These are phyloP conservation scores for Mycena crocata DNA, from an alignment of 768 basidiomycete species.

Conservation along the genomic window DNA sequence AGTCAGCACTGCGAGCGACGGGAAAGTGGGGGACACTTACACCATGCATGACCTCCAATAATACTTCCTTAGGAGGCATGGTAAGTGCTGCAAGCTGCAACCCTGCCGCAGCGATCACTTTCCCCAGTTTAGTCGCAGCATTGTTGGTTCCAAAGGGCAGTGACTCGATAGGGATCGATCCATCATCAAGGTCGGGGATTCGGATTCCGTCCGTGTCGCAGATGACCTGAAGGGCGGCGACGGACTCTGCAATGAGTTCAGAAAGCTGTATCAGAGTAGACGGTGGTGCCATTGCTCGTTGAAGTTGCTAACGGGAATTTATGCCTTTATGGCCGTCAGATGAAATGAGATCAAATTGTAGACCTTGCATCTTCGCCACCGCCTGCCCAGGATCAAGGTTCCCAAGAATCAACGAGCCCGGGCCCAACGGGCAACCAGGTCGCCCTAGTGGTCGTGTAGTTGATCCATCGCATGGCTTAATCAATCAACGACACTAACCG, in stretches of 20 bases:
- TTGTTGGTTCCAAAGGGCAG: conserved; percentile 41
- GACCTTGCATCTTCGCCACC: too few relatives aligned
- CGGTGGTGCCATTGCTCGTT: too few relatives aligned
- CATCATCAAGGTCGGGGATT: conserved; percentile 39
- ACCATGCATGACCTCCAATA: conserved; percentile 35
- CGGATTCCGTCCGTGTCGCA: conserved; percentile 25
- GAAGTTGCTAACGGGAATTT: too few relatives aligned
- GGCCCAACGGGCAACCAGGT: too few relatives aligned
- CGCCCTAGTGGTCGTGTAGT: too few relatives aligned
- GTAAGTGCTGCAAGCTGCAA: conserved; percentile 41
- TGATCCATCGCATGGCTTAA: too few relatives aligned
- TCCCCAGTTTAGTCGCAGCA: conserved; percentile 40
- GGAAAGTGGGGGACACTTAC: conserved; percentile 29
- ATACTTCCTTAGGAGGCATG: conserved; percentile 7
- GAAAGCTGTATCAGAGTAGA: conserved; percentile 27
- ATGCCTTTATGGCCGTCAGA: too few relatives aligned
- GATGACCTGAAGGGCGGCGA: conserved; percentile 34
- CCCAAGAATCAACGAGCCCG: too few relatives aligned
- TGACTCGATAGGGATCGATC: conserved; percentile 36
- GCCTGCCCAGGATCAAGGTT: too few relatives aligned
- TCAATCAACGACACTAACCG: too few relatives aligned
- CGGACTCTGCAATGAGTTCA: conserved; percentile 37
- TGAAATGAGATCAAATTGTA: too few relatives aligned
- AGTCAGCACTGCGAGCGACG: conserved; percentile 23
- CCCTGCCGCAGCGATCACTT: conserved; percentile 44